Evolutionary conservation across 768 basidiomycete species (phyloP), one percentile per base, ranked within the genome.

Genomic region (Neoboletus magnificus): DNA sequence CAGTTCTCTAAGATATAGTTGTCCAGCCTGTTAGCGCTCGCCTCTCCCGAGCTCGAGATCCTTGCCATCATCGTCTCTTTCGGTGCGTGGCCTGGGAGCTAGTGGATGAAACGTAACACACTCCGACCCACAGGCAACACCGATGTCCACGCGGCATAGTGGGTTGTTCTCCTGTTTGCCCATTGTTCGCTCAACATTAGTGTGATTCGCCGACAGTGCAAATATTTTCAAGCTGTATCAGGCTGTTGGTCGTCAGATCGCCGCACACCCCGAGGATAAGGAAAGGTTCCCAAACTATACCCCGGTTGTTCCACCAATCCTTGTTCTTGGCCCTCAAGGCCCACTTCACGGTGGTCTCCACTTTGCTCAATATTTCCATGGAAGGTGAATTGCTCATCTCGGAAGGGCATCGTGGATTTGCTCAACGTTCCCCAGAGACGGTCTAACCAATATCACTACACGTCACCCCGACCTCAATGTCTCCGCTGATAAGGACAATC

Each of bases 301-400:
- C n/a, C 62, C 75, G 3, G 29, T 62, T 4, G 61, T 65, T 35
- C 88, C 80, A 60, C 84, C 88, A 1, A 76, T 89, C 39, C 75
- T 96, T 40, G 83, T 79, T 3, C 69, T 77, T 37, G 94, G 93
- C 1, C 77, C 82, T 33, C 71, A 74, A 12, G 78, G 78, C 1
- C 93, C 93, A 11, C 77, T 93, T 2, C 76, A 81, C 48, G 93
- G 92, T 4, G 82, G 83, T 20, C 66, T 81, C 8, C 86, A 89
- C 64, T 85, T 79, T 49, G 94, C 93, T 15, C 79, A 85, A 59
- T 93, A 91, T 67, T 96, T 97, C 64, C 91, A 92, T 62, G 91
- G 91, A 62, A 82, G 79, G 90, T 84, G 58, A 39, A 76, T 70
- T 12, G 13, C 36, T 29, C 22, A 37, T 48, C 27, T 27, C 18